phyloP scores from a whole-genome alignment of 805 yeast species.

The Starmerella kuoi region DNA sequence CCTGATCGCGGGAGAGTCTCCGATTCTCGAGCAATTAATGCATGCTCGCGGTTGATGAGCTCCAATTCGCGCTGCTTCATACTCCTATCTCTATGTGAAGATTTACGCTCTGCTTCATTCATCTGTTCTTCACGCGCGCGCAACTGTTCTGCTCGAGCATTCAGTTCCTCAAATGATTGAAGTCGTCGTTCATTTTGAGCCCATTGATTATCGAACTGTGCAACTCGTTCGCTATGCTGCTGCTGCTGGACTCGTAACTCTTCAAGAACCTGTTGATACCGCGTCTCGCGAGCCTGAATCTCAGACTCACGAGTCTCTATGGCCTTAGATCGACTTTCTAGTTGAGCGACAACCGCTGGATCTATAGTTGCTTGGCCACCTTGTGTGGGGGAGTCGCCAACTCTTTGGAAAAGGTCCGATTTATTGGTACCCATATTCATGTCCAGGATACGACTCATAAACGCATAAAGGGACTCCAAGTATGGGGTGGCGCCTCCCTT shows the following conservation, averaged over 20 bases:
- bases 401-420: conserved; percentile 11
- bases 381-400: neutral
- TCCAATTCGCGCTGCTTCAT: conserved; percentile 19
- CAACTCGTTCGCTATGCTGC: conserved; percentile 7
- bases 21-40: too few species aligned
- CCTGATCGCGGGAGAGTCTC: too few species aligned
- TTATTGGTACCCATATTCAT: conserved; percentile 7
- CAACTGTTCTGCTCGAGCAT: conserved; percentile 7
- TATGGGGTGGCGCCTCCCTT: conserved; percentile 73
- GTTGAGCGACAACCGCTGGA: conserved; percentile 9
- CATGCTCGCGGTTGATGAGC: conserved; percentile 18
- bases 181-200: conserved; percentile 20
- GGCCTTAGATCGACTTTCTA: conserved; percentile 7
- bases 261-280: conserved; percentile 5
- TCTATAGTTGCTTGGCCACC: neutral
- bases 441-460: conserved; percentile 29
- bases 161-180: conserved; percentile 8
- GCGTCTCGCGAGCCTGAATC: conserved; percentile 12
- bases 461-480: conserved; percentile 71
- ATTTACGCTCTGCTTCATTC: conserved; percentile 11
- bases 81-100: conserved; percentile 14
- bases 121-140: conserved; percentile 12
- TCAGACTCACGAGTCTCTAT: conserved; percentile 4
- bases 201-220: conserved; percentile 9
- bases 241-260: conserved; percentile 12